Percentiles rank a stretch among this genome's conserved stretches.
Evolutionary conservation across 1,284 basidiomycete genomes (phyloP).

Genomic region (Tremellales sp.): DNA sequence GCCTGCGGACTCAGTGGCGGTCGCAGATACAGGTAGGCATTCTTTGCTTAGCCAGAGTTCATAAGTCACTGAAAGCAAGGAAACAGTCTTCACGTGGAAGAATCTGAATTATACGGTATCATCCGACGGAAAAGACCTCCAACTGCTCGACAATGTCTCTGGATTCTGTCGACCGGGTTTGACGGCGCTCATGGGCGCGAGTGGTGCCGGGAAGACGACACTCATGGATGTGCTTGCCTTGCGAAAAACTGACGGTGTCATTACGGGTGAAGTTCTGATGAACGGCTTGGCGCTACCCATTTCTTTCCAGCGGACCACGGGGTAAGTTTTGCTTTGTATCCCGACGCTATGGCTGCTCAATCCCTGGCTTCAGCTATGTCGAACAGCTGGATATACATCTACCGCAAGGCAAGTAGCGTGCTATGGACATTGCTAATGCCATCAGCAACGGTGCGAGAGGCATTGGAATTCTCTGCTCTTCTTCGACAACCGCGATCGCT

Average conservation of each 20-base stretch:
- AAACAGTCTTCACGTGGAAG: constrained; percentile 49
- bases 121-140: constrained; percentile 44
- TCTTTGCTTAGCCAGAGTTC: too few species aligned
- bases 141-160: constrained; percentile 51
- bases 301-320: constrained; percentile 54
- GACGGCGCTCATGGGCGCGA: constrained; percentile 52
- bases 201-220: constrained; percentile 49
- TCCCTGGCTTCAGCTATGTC: too few species aligned
- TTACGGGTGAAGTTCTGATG: constrained; percentile 50
- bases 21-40: too few species aligned
- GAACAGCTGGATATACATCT: constrained; percentile 46
- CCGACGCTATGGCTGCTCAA: too few species aligned
- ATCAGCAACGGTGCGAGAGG: constrained; percentile 63
- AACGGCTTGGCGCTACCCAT: constrained; percentile 50
- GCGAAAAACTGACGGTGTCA: constrained; percentile 43
- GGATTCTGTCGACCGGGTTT: constrained; percentile 55
- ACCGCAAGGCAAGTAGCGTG: constrained; percentile 17
- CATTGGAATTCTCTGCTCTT: constrained; percentile 74
- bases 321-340: too few species aligned
- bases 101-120: constrained; percentile 51
- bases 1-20: too few species aligned
- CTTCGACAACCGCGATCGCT: constrained; percentile 69
- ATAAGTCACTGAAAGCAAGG: neutral
- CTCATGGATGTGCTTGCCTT: constrained; percentile 52
- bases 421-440: neutral